Evolutionary conservation across 73 alveolate species (phyloP).

Genomic region (Stentor roeselii): DNA sequence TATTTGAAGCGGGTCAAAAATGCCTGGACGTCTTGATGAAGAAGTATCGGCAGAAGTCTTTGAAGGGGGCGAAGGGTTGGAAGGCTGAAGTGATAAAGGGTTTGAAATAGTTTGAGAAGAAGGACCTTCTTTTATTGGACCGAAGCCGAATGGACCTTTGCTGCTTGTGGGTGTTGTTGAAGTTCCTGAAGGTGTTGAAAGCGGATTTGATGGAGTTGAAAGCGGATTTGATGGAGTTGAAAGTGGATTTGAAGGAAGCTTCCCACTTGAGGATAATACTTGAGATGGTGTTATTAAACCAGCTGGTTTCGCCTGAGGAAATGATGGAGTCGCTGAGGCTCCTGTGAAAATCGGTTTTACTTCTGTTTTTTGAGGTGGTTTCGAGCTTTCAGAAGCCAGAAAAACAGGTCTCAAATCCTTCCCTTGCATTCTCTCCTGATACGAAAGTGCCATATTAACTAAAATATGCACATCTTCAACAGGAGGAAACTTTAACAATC

Average conservation of each 20-base stretch:
- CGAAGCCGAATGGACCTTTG: no score
- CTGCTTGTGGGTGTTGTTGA: not conserved
- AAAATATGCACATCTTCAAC: constrained; percentile 28
- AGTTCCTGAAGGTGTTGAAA: not conserved
- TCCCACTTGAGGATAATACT: not conserved
- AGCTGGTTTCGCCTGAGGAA: not conserved
- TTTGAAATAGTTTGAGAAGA: not conserved
- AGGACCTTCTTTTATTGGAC: not conserved
- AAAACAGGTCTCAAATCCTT: not conserved
- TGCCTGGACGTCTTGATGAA: no score
- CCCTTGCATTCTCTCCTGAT: constrained; percentile 4
- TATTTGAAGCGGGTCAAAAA: not conserved
- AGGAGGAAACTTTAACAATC: constrained; percentile 28
- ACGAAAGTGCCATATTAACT: constrained; percentile 21
- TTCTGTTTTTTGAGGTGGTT: not conserved
- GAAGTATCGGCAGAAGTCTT: no score
- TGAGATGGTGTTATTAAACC: not conserved
- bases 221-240: not conserved
- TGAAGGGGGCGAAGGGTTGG: not conserved
- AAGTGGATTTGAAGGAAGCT: not conserved
- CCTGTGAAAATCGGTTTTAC: not conserved
- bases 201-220: not conserved
- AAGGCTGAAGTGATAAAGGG: not conserved
- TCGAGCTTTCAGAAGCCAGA: not conserved
- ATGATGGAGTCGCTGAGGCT: not conserved